phyloP scores from a whole-genome alignment of 495 filamentous ascomycete species.

The Lophium mytilinum region DNA sequence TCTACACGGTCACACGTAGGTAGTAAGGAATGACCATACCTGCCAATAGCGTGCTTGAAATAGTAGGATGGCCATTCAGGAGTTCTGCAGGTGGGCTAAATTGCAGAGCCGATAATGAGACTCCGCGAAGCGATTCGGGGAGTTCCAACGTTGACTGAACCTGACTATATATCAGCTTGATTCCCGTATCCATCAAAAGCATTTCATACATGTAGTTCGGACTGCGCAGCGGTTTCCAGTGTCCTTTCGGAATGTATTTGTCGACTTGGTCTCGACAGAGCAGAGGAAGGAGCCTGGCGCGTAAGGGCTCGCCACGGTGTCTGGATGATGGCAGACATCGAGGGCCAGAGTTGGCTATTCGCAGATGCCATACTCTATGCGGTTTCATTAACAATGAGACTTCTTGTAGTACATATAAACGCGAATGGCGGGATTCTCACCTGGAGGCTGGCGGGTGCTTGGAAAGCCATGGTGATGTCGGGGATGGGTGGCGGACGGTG shows the following conservation, averaged over 20 bases:
- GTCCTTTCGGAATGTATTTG: neutral
- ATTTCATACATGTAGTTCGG: constrained; percentile 5
- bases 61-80: constrained; percentile 11
- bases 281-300: constrained; percentile 4
- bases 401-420: neutral
- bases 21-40: constrained; percentile 3
- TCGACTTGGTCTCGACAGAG: neutral
- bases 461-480: constrained; percentile 17
- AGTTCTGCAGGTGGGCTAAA: constrained; percentile 5
- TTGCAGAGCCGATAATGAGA: constrained; percentile 13
- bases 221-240: neutral
- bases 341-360: constrained; percentile 48
- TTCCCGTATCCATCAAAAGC: neutral
- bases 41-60: constrained; percentile 12
- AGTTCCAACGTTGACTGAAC: neutral
- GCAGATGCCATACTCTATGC: constrained; percentile 37
- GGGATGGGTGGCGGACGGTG: constrained; percentile 1
- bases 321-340: constrained; percentile 41
- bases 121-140: constrained; percentile 12
- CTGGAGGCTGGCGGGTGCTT: constrained; percentile 19
- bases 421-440: constrained; percentile 16
- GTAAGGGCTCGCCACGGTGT: constrained; percentile 35
- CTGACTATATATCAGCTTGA: neutral
- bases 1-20: neutral
- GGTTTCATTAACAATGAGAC: constrained; percentile 1